A percentile compares a stretch with the other conserved stretches of the same genome.
phyloP scores from a whole-genome alignment of 768 basidiomycete genomes.

The Clavulina sp. region DNA sequence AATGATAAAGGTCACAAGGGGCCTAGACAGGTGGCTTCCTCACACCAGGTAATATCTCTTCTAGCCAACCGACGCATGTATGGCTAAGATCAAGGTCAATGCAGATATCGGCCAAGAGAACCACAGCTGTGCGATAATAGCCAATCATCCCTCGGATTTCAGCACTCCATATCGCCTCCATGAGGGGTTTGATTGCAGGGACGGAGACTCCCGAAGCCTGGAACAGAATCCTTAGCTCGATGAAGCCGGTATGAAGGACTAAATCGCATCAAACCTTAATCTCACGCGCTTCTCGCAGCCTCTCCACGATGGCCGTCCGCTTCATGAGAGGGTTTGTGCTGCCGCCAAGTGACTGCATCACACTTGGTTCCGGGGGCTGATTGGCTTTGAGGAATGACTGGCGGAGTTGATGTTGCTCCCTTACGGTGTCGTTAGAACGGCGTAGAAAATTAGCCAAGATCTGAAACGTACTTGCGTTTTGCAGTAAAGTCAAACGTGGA shows the following conservation, averaged over 20 bases:
- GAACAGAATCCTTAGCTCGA: not conserved
- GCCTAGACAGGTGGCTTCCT: not conserved
- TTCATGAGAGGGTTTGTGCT: slow-evolving; percentile 3
- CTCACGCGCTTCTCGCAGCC: not conserved
- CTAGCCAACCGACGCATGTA: slow-evolving; percentile 43
- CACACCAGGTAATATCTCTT: slow-evolving; percentile 77
- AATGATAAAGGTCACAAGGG: not conserved
- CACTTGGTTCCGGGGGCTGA: not conserved
- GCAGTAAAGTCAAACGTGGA: slow-evolving; percentile 51
- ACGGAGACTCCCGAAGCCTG: slow-evolving; percentile 51
- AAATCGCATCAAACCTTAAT: not conserved
- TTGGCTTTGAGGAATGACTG: slow-evolving; percentile 7
- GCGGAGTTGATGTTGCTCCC: slow-evolving; percentile 4
- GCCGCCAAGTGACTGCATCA: not conserved
- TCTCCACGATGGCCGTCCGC: not conserved
- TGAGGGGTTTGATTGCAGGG: slow-evolving; percentile 42
- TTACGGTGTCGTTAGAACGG: not conserved
- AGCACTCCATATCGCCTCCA: slow-evolving; percentile 60
- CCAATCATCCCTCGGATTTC: slow-evolving; percentile 58
- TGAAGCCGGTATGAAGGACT: too few relatives aligned
- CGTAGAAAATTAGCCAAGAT: not conserved
- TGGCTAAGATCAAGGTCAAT: slow-evolving; percentile 62
- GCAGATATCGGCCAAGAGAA: slow-evolving; percentile 60
- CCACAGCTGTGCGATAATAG: slow-evolving; percentile 48
- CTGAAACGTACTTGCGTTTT: slow-evolving; percentile 39